Percentiles rank a stretch among this genome's conserved stretches.
Evolutionary conservation across 108 stramenopile species (phyloP).

Genomic region (Pseudonitzschia pungens): DNA sequence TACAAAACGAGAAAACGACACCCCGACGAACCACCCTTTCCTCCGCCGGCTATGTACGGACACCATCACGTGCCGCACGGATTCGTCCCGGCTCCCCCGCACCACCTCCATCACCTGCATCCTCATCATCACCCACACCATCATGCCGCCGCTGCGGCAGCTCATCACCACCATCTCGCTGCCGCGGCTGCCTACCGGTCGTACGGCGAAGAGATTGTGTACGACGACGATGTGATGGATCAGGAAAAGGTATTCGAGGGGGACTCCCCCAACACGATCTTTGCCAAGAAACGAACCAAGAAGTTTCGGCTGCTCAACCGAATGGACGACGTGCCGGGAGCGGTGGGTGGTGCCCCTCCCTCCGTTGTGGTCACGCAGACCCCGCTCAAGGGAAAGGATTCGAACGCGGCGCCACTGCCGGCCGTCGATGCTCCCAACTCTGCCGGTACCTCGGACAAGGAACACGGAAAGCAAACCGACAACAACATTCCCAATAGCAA

Average conservation of each 20-base stretch:
- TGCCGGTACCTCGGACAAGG: background rate
- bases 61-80: constrained; percentile 12
- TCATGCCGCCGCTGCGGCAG: background rate
- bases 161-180: background rate
- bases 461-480: background rate
- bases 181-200: constrained; percentile 7
- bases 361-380: background rate
- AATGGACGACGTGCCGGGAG: constrained; percentile 22
- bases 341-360: background rate
- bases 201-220: constrained; percentile 5
- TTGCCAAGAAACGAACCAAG: constrained; percentile 32
- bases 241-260: constrained; percentile 14
- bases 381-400: constrained; percentile 15
- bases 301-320: constrained; percentile 37
- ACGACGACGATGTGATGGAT: background rate
- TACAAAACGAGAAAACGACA: constrained; percentile 40
- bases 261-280: constrained; percentile 19
- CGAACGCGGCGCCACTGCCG: background rate
- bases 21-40: constrained; percentile 18
- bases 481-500: background rate
- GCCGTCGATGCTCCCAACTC: background rate
- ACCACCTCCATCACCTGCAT: constrained; percentile 3
- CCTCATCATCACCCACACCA: background rate
- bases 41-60: background rate
- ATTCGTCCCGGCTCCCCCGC: background rate